Evolutionary conservation across 768 basidiomycete genomes (phyloP), one percentile per base, ranked within the genome.

Genomic region (Collybiopsis luxurians): DNA sequence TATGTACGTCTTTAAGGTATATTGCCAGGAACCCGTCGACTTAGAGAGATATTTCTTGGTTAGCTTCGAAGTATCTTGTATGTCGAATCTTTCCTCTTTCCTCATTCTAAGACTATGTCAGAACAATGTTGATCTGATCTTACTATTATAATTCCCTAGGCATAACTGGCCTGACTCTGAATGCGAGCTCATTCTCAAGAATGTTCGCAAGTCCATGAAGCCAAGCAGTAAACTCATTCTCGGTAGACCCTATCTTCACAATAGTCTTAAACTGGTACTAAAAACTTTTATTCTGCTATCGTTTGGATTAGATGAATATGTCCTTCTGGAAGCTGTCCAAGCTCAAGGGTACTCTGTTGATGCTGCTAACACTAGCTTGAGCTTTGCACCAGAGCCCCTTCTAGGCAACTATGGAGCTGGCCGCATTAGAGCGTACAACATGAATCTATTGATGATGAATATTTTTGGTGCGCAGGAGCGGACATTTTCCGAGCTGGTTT

Each of bases 401-500:
- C 68, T 81, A 2, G 71, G 79, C 5, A 81, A 80, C 62, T 80
- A 74, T 51, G 79, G 78, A 15, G 68, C 72, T 6, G 79, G 75
- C 2, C 69, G 66, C 42, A 63, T 74, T 36, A 65, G 73, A 5
- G 66, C 67, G 27, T 80, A 81, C 58, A 64, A 75, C 30, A 73
- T 74, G 48, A 80, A 82, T 55, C 44, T 81, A 34, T 73, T 70
- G 52, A 79, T 82, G 79, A 74, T 79, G 73, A 43, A 64, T 17
- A 21, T 70, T 10, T 63, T 75, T 12, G 79, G 81, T 45, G 63
- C 69, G 5, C 70, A 74, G 59, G 79, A 80, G 57, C 73, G 80
- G 5, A 74, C 72, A 0, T 47, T 81, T 11, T 57, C 72, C 2
- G 73, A 79, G 4, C 76, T 74, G 45, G 68, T 75, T 9, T 55